Evolutionary conservation across 176 grass and related monocot genomes (phyloP), one percentile per base, ranked within the genome.

Genomic region (Olyra latifolia): DNA sequence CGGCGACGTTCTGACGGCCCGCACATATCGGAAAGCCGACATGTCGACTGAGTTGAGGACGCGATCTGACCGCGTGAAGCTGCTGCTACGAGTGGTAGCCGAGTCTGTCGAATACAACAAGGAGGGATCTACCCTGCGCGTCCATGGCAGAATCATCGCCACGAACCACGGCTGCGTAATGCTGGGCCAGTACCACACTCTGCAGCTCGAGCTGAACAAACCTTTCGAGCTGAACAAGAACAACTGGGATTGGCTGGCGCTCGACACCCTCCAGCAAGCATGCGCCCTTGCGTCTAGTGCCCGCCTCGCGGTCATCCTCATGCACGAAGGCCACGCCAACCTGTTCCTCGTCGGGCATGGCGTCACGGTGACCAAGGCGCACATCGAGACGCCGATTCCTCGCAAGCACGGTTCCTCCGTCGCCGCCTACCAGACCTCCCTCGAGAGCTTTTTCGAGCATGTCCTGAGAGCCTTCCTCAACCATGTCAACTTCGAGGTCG

Each of bases 241-340:
- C 81, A n/a, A n/a, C n/a, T n/a, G n/a, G n/a, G n/a, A n/a, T n/a
- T n/a, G n/a, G n/a, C n/a, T n/a, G n/a, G n/a, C 87, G 58, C 86
- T 84, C 60, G 88, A 97, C 80, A 75, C 84, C 72, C 80, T 91
- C 44, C 40, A 91, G 16, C 91, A 91, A 84, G 86, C 94, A 87
- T 93, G 91, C 87, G 91, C 91, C 93, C 87, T 89, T 58, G 23
- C 84, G 49, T 81, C 91, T 35, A 93, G 91, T 89, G 94, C 94
- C 73, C 89, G 93, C 84, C 91, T 97, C 38, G 86, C 91, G 52
- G 91, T 97, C 73, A 87, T 93, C 83, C 81, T 97, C 35, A 93
- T 97, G 89, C 89, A 97, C 91, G 94, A 97, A 83, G 94, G 94
- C 44, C 89, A 91, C 38, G 91, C 94, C 0, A n/a, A n/a, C n/a